A percentile compares a stretch with the other conserved stretches of the same genome.
phyloP scores from a whole-genome alignment of 1,284 basidiomycete species.

The Cutaneotrichosporon dermatis region DNA sequence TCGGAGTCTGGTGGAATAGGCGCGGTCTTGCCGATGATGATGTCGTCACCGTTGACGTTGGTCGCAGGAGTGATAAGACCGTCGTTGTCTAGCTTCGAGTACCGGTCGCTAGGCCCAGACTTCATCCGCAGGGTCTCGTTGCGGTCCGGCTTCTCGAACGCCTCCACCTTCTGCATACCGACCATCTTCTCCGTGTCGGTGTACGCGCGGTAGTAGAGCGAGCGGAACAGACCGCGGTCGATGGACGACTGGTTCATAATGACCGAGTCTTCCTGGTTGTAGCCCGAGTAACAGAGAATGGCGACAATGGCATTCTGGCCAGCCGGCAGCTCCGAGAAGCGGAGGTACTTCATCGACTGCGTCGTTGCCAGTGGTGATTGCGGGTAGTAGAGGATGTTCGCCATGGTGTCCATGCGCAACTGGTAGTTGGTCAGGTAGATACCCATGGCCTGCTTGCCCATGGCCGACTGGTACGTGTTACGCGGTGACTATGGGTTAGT shows the following conservation, averaged over 20 bases:
- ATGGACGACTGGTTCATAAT: constrained; percentile 99
- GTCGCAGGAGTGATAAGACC: constrained; percentile 94
- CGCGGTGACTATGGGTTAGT: constrained; percentile 70
- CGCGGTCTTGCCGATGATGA: constrained; percentile 98
- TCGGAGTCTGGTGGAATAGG: constrained; percentile 95
- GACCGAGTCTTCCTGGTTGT: constrained; percentile 99
- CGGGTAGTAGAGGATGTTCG: constrained; percentile 95
- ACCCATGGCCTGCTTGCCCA: constrained; percentile 99
- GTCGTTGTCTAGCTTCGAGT: constrained; percentile 96
- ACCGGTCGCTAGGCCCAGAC: constrained; percentile 71
- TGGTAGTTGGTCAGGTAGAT: constrained; percentile 97
- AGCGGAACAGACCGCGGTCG: constrained; percentile 95
- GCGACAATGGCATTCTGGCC: constrained; percentile 98
- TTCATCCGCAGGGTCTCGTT: constrained; percentile 95
- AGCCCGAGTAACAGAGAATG: constrained; percentile 97
- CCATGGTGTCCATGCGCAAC: constrained; percentile 98
- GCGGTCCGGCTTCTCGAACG: constrained; percentile 94
- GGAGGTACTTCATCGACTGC: constrained; percentile 96
- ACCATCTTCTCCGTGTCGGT: constrained; percentile 98
- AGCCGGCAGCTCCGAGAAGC: constrained; percentile 94
- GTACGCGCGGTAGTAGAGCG: constrained; percentile 97
- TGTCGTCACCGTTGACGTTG: constrained; percentile 92
- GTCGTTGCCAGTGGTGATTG: constrained; percentile 98
- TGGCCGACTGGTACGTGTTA: constrained; percentile 98
- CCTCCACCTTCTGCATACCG: constrained; percentile 85